phyloP scores from a whole-genome alignment of 345 rosid genomes.

The Clarkia xantiana region DNA sequence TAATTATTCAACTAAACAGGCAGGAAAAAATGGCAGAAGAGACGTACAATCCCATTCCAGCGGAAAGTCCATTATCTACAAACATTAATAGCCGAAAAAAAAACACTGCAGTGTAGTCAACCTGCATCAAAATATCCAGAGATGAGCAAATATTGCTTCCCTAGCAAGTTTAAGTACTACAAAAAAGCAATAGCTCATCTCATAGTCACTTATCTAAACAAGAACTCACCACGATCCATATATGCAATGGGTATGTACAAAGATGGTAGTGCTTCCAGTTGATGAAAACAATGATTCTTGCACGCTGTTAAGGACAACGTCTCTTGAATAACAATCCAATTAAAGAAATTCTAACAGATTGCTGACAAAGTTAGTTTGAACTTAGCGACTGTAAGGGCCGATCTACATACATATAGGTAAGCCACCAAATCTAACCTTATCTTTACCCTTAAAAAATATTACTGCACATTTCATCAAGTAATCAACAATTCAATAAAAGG shows the following conservation, averaged over 20 bases:
- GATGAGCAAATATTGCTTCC: constrained; percentile 2
- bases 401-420: too few relatives aligned
- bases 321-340: background rate
- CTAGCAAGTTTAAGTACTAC: constrained; percentile 1
- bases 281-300: constrained; percentile 75
- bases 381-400: too few relatives aligned
- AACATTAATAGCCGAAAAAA: constrained; percentile 89
- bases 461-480: too few relatives aligned
- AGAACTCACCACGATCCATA: constrained; percentile 89
- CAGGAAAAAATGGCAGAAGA: constrained; percentile 1
- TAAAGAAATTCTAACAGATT: background rate
- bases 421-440: too few relatives aligned
- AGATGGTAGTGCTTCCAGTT: constrained; percentile 69
- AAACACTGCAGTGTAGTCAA: constrained; percentile 80
- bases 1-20: background rate
- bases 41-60: constrained; percentile 97
- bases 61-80: constrained; percentile 82
- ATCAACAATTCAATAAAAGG: too few relatives aligned
- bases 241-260: constrained; percentile 81
- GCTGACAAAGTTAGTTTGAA: too few relatives aligned
- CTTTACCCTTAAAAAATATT: too few relatives aligned
- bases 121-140: constrained; percentile 36
- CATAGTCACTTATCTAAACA: background rate
- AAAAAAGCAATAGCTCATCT: background rate
- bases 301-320: constrained; percentile 16